Percentiles rank a stretch among this genome's conserved stretches.
phyloP scores from a whole-genome alignment of 2,329 filamentous ascomycete genomes.

The Sclerotinia minor region DNA sequence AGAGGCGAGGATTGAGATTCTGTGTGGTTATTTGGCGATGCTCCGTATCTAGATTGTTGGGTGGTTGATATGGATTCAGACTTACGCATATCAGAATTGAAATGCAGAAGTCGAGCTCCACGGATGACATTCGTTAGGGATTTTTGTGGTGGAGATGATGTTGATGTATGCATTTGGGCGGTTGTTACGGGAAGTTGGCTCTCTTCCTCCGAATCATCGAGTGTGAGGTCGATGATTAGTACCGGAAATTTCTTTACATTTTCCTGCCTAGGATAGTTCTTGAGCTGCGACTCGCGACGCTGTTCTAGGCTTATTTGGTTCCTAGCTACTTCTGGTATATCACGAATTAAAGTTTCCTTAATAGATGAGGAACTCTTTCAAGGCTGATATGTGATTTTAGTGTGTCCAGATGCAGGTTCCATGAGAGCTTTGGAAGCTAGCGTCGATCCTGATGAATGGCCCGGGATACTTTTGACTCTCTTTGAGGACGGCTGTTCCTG shows the following conservation, averaged over 20 bases:
- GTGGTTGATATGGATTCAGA: not conserved
- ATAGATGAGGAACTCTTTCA: not conserved
- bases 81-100: not conserved
- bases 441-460: not conserved
- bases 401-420: not conserved
- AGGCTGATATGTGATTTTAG: not conserved
- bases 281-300: not conserved
- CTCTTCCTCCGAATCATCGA: conserved; percentile 1
- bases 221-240: not conserved
- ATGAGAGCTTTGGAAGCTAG: not conserved
- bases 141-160: not conserved
- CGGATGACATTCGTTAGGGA: not conserved
- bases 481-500: not conserved
- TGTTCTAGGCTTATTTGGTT: not conserved
- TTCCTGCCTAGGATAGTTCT: not conserved
- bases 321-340: not conserved
- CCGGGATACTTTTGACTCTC: not conserved
- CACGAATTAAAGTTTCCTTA: not conserved
- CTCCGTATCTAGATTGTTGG: not conserved
- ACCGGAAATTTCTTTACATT: not conserved
- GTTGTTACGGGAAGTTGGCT: not conserved
- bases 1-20: not conserved
- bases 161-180: not conserved
- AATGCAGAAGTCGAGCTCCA: not conserved
- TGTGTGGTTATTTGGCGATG: not conserved